Base-by-base conservation (phyloP, 2,329 filamentous ascomycete genomes). In the Xylariaceae sp. region DNA sequence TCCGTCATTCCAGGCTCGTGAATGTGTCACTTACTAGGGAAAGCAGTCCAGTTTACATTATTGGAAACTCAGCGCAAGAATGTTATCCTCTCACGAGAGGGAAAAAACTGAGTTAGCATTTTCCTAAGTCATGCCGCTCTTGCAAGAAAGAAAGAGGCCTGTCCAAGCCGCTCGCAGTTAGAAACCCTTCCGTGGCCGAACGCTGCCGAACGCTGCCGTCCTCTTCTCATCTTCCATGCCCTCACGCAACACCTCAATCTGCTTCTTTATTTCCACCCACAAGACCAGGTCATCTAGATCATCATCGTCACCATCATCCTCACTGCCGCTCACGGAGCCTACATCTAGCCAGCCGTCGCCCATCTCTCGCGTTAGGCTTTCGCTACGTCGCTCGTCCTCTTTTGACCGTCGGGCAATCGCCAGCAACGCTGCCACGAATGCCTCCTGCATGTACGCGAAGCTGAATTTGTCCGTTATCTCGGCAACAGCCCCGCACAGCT, bases 381-480 rank as follows among this genome's bases (percentile, higher is more conserved):
- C 69, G 26, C 55, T 42, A 1, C 59, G 37, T 50, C 39, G 36
- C 23, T 49, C 50, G 58, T 3, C 72, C 5, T 32, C 29, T 2
- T 29, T 32, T 5, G 50, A 43, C 18, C 49, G 44, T 30, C 58
- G 72, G 0, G 83, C 85, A 52, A 88, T 81, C 2, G 81, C 78
- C 21, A 88, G 72, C 48, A 88, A 65, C 2, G 81, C 78, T 1
- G 84, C 83, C 0, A 88, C 82, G 64, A 88, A 88, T 0, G 83
- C 85, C 67, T 88, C 86, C 64, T 89, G 85, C 69, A 88, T 80
- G 64, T 88, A 88, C 0, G 85, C 85, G 65, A 88, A 88, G 59
- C 82, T 85, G 68, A 88, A 88, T n/a, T 77, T 77, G 21, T 81
- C 70, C 0, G 84, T 88, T 55, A 87, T 84, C 8, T 76, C 75